Evolutionary conservation across 768 basidiomycete genomes (phyloP), one percentile per base, ranked within the genome.

Genomic region (Kwoniella dendrophila): DNA sequence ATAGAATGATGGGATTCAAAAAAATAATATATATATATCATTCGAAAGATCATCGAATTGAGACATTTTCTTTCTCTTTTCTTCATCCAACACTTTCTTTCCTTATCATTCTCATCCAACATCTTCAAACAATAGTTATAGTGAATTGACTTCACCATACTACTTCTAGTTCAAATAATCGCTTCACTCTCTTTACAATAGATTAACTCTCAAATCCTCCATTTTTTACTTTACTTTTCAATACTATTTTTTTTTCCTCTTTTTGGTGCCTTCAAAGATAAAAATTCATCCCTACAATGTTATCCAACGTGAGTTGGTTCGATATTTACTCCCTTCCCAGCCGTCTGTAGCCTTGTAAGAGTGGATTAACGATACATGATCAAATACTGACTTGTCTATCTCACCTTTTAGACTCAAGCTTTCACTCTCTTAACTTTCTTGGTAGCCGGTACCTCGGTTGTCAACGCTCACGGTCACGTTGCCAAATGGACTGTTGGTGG

Each of bases 381-480:
- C n/a, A n/a, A n/a, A n/a, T 44, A 44, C 43, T 44, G 2, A 44
- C 22, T 52, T 22, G 16, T 6, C 33, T 22, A 33, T n/a, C 43
- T n/a, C n/a, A n/a, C 50, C 33, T 8, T 36, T n/a, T 20, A 56
- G 55, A 30, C 55, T 26, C 24, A 45, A 45, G 26, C 55, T 33
- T 32, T 56, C 20, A 45, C 55, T 6, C 33, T 56, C 22, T 20
- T 56, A 18, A 22, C 44, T 5, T 56, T 56, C 43, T 33, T 56
- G 20, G n/a, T 33, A 5, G 51, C 51, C 32, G 55, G 43, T 34
- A 29, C 55, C 10, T 41, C 55, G 8, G n/a, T 47, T 7, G 63
- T 59, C 56, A 29, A 45, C 32, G 63, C 56, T 48, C 63, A 64
- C 43, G 63, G 63, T 29, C 59, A 60, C 50, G 41, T 60, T 22